A percentile compares a stretch with the other conserved stretches of the same genome.
phyloP scores from a whole-genome alignment of 495 filamentous ascomycete genomes.

The Darksidea phi region DNA sequence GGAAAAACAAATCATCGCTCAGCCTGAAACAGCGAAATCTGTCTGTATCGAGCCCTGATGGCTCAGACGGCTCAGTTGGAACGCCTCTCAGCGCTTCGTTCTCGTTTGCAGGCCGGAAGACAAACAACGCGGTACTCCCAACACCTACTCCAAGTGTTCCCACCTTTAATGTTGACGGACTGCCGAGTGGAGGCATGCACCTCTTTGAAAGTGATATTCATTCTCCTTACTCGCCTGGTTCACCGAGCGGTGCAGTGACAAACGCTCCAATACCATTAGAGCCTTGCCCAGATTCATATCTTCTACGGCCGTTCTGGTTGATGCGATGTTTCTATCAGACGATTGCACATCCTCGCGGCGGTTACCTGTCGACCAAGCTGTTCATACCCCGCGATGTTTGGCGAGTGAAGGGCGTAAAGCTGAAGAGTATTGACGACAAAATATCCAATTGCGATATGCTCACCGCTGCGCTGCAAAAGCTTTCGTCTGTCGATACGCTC shows the following conservation, averaged over 20 bases:
- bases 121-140: constrained; percentile 53
- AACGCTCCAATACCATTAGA: constrained; percentile 75
- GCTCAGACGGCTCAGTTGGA: constrained; percentile 64
- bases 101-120: constrained; percentile 48
- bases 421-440: constrained; percentile 90
- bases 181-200: constrained; percentile 67
- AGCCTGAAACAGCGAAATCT: constrained; percentile 72
- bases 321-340: constrained; percentile 93
- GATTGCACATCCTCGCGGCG: constrained; percentile 83
- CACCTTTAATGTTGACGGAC: constrained; percentile 54
- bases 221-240: constrained; percentile 60
- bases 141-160: constrained; percentile 63
- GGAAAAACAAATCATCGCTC: constrained; percentile 78
- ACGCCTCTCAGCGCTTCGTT: constrained; percentile 73
- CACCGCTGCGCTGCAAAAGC: constrained; percentile 82
- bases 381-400: constrained; percentile 92
- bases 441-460: constrained; percentile 89
- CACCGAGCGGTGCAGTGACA: constrained; percentile 57
- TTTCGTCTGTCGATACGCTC: constrained; percentile 77
- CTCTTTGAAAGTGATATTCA: constrained; percentile 85
- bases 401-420: constrained; percentile 88
- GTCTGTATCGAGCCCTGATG: constrained; percentile 71
- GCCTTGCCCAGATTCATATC: constrained; percentile 81
- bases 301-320: constrained; percentile 92
- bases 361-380: constrained; percentile 84